Base-by-base conservation (phyloP, 139 green algal genomes). In the Tetraselmis striata region DNA sequence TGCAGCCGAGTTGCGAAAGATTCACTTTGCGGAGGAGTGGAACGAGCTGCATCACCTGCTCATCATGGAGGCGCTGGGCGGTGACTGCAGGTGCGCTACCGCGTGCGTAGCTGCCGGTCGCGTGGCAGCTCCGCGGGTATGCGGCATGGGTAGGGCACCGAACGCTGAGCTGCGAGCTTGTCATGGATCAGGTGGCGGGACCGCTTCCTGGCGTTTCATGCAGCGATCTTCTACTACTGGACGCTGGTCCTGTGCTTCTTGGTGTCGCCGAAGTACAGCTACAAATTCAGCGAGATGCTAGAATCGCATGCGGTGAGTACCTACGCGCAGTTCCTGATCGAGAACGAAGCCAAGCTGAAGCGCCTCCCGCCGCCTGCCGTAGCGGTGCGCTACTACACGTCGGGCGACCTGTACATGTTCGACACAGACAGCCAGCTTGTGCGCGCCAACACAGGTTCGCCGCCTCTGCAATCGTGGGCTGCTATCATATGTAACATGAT, bases 41-140 rank as follows among this genome's bases (percentile, higher is more conserved):
- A 81, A 81, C 31, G 77, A 81, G 31, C 31, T 81, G 2, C n/a
- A 90, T 82, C 89, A 92, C 77, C 83, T 92, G 32, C 84, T 89
- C 30, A 92, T 89, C 85, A 91, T 91, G 87, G 89, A 92, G 77
- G 80, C 80, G 0, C 81, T 92, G 22, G 89, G 89, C 2, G 89
- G 89, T 0, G 89, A 92, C 83, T 25, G 45, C 45, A 67, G 45
- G 45, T 67, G 45, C 45, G 45, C 5, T 5, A 18, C 45, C 18
- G 5, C n/a, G n/a, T n/a, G n/a, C n/a, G n/a, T n/a, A n/a, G n/a
- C n/a, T n/a, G n/a, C n/a, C n/a, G n/a, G n/a, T n/a, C n/a, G n/a
- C n/a, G n/a, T n/a, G n/a, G n/a, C n/a, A n/a, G n/a, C n/a, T n/a
- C n/a, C n/a, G n/a, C n/a, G n/a, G n/a, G n/a, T n/a, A n/a, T n/a